These are phyloP conservation scores for Exophiala lecanii-corni DNA, from an alignment of 2,329 filamentous ascomycete genomes.

Conservation along the genomic window DNA sequence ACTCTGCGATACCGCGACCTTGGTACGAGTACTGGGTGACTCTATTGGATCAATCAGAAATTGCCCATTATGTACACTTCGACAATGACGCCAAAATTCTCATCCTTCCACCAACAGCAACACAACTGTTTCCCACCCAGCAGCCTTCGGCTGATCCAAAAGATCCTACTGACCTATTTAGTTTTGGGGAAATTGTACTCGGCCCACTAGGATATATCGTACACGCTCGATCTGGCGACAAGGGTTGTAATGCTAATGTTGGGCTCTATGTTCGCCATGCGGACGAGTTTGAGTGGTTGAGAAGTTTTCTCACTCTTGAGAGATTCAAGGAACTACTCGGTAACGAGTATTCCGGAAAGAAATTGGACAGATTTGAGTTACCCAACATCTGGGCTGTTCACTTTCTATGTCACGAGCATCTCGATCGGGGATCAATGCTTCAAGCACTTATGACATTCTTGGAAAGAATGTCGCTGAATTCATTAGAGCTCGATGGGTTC, in stretches of 20 bases:
- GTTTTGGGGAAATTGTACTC: conserved; percentile 27
- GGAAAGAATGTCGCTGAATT: conserved; percentile 16
- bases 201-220: conserved; percentile 39
- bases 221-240: conserved; percentile 39
- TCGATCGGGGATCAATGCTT: conserved; percentile 31
- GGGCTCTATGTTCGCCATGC: conserved; percentile 32
- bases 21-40: conserved; percentile 29
- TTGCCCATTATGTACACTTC: conserved; percentile 27
- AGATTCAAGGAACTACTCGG: conserved; percentile 37
- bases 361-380: conserved; percentile 45
- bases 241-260: conserved; percentile 37
- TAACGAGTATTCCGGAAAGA: conserved; percentile 29
- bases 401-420: conserved; percentile 44
- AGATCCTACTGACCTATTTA: conserved; percentile 10
- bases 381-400: conserved; percentile 42
- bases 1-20: neutral
- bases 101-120: conserved; percentile 24
- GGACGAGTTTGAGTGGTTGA: conserved; percentile 32
- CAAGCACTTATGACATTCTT: conserved; percentile 6
- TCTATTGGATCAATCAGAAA: conserved; percentile 26
- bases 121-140: conserved; percentile 17
- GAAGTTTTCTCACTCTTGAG: conserved; percentile 35
- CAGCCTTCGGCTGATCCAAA: neutral
- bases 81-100: conserved; percentile 13
- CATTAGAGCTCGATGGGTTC: conserved; percentile 8